Evolutionary conservation across 1,139 yeast species (phyloP).

Genomic region (Meyerozyma carpophila): DNA sequence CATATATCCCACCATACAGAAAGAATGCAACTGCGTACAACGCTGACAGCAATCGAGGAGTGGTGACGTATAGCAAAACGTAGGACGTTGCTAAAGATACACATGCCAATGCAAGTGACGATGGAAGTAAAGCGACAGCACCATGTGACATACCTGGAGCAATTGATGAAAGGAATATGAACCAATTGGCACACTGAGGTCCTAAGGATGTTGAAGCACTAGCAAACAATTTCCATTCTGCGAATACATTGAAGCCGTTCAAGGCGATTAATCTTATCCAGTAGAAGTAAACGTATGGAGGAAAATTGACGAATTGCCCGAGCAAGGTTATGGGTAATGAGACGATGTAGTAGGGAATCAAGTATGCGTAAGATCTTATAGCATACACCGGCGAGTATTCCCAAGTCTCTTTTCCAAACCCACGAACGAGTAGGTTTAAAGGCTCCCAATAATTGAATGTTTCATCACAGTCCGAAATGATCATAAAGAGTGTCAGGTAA

Average conservation of each 20-base stretch:
- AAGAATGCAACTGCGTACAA: constrained; percentile 43
- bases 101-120: constrained; percentile 77
- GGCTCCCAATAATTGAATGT: constrained; percentile 93
- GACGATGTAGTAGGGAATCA: constrained; percentile 47
- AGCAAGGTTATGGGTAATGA: constrained; percentile 30
- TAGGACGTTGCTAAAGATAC: constrained; percentile 41
- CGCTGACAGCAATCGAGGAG: constrained; percentile 8
- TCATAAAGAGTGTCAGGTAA: constrained; percentile 49
- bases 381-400: constrained; percentile 91
- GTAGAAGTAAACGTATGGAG: constrained; percentile 42
- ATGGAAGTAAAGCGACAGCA: constrained; percentile 77
- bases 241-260: constrained; percentile 46
- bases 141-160: constrained; percentile 80
- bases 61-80: constrained; percentile 15
- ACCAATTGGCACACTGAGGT: constrained; percentile 50
- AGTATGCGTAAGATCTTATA: constrained; percentile 78
- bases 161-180: constrained; percentile 40
- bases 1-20: constrained; percentile 67
- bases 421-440: constrained; percentile 66
- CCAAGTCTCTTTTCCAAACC: constrained; percentile 94
- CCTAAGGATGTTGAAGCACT: constrained; percentile 35
- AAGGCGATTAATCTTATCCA: constrained; percentile 46
- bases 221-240: constrained; percentile 48
- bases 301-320: constrained; percentile 10
- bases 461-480: constrained; percentile 76